Evolutionary conservation across 2,329 filamentous ascomycete species (phyloP).

Genomic region (Fusarium heterosporum): DNA sequence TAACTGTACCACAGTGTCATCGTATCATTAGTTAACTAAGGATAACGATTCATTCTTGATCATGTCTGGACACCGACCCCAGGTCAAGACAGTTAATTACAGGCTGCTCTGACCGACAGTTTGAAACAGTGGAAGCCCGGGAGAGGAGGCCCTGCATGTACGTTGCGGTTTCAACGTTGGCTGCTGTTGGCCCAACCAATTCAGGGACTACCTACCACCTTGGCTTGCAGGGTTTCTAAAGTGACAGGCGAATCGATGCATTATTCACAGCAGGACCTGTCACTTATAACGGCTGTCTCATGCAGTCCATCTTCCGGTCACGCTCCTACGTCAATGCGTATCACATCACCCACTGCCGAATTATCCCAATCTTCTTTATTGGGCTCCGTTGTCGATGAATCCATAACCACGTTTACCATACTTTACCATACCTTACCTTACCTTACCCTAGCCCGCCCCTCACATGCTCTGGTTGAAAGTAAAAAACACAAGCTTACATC

Average conservation of each 20-base stretch:
- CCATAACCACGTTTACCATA: background rate
- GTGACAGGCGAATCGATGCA: slow-evolving; percentile 8
- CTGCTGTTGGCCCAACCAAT: slow-evolving; percentile 2
- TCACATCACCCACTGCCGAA: slow-evolving; percentile 1
- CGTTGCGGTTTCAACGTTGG: background rate
- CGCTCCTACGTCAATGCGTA: slow-evolving; percentile 15
- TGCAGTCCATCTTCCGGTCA: background rate
- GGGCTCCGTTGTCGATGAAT: background rate
- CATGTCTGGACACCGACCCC: background rate
- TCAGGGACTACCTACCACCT: background rate
- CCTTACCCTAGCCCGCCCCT: background rate
- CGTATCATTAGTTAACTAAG: too few relatives aligned
- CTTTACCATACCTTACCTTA: background rate
- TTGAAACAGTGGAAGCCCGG: slow-evolving; percentile 7
- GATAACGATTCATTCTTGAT: background rate
- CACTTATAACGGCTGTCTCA: background rate
- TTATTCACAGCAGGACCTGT: background rate
- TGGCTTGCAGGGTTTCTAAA: slow-evolving; percentile 6
- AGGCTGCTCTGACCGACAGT: slow-evolving; percentile 30
- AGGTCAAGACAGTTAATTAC: background rate
- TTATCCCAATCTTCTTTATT: slow-evolving; percentile 8
- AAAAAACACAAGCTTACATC: background rate
- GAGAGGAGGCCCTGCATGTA: slow-evolving; percentile 8
- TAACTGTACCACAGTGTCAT: too few relatives aligned
- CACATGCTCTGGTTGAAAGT: background rate